These are phyloP conservation scores for Candida anglica DNA, from an alignment of 805 yeast genomes.

Conservation along the genomic window DNA sequence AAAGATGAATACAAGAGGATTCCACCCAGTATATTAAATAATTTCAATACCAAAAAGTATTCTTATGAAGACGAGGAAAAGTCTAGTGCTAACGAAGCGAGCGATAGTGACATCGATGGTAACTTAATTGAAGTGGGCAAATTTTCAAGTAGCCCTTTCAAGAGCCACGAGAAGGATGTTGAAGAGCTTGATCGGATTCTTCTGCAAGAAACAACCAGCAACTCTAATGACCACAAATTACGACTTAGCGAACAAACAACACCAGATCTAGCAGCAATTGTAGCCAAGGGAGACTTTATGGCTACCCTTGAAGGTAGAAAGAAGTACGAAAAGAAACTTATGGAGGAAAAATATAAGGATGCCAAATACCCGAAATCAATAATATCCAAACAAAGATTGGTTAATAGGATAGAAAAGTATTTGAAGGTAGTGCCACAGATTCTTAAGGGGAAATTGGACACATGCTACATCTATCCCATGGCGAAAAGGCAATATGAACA, in stretches of 20 bases:
- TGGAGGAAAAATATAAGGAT: slow-evolving; percentile 11
- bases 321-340: slow-evolving; percentile 8
- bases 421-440: slow-evolving; percentile 32
- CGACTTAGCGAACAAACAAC: neutral
- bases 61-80: neutral
- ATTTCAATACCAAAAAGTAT: neutral
- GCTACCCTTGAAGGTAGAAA: slow-evolving; percentile 11
- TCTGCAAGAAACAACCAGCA: neutral
- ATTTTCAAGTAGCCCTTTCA: slow-evolving; percentile 6
- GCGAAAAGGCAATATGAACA: slow-evolving; percentile 40
- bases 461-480: slow-evolving; percentile 46
- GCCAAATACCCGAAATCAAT: slow-evolving; percentile 18
- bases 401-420: slow-evolving; percentile 22
- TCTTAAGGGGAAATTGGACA: slow-evolving; percentile 35
- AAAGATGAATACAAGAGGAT: no score
- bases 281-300: slow-evolving; percentile 10
- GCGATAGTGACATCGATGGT: slow-evolving; percentile 5
- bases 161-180: slow-evolving; percentile 1
- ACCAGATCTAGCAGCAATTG: slow-evolving; percentile 2
- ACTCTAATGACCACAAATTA: neutral
- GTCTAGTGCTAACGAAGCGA: neutral
- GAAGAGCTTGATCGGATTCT: slow-evolving; percentile 2
- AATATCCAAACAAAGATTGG: slow-evolving; percentile 27
- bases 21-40: no score
- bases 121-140: slow-evolving; percentile 5